A percentile compares a stretch with the other conserved stretches of the same genome.
Evolutionary conservation across 805 yeast species (phyloP).

Genomic region (Pichia rugopelliculosa): DNA sequence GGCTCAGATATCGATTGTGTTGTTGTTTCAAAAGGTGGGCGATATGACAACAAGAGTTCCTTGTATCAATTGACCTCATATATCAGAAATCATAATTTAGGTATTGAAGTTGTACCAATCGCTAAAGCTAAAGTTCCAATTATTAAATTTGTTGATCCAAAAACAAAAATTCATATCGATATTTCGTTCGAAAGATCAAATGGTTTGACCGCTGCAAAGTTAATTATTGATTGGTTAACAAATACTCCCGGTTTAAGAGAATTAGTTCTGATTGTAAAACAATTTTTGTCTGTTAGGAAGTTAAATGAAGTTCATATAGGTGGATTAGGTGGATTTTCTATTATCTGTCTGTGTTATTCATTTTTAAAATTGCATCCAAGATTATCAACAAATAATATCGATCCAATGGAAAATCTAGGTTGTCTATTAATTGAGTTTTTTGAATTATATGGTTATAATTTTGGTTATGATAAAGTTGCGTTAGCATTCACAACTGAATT

Average conservation of each 20-base stretch:
- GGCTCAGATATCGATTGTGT: constrained; percentile 97
- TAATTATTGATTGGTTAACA: constrained; percentile 67
- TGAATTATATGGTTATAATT: constrained; percentile 83
- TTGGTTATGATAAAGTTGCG: constrained; percentile 75
- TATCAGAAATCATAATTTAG: constrained; percentile 54
- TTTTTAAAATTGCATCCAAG: constrained; percentile 78
- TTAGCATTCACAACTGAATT: constrained; percentile 50
- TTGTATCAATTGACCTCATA: constrained; percentile 68
- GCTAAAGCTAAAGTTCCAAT: constrained; percentile 92
- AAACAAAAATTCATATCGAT: constrained; percentile 69
- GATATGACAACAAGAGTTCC: constrained; percentile 53
- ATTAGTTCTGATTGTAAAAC: constrained; percentile 74
- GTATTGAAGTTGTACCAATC: constrained; percentile 72
- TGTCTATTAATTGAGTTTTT: constrained; percentile 83
- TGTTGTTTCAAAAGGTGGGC: constrained; percentile 53
- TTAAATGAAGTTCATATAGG: constrained; percentile 87
- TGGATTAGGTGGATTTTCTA: constrained; percentile 90
- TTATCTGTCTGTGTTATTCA: constrained; percentile 78
- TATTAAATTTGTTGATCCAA: constrained; percentile 77
- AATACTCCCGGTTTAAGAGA: constrained; percentile 76
- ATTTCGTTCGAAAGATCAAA: constrained; percentile 81
- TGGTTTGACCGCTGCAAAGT: constrained; percentile 75
- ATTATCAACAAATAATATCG: constrained; percentile 55
- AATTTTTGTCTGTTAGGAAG: constrained; percentile 68
- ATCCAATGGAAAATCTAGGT: constrained; percentile 72